A percentile compares a stretch with the other conserved stretches of the same genome.
Conservation (phyloP, 768 basidiomycete species). For the Agaricus blazei region DNA sequence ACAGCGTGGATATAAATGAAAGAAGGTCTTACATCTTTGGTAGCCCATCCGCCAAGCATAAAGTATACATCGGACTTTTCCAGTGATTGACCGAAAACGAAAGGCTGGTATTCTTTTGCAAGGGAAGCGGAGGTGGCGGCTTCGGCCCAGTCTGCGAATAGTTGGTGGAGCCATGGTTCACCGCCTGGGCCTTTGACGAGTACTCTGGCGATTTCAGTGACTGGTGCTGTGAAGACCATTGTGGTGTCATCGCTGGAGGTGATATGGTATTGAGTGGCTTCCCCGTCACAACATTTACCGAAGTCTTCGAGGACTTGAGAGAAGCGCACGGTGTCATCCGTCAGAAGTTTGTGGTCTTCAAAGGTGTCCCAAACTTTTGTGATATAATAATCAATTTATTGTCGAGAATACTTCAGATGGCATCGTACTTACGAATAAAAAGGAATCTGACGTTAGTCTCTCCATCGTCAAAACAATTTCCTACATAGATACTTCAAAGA, state of each 20-base stretch:
- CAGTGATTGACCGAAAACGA: not conserved
- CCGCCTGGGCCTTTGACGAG: not conserved
- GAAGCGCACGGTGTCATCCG: not conserved
- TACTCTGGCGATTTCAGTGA: not conserved
- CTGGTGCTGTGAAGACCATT: slow-evolving; percentile 1
- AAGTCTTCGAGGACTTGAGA: not conserved
- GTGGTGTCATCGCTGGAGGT: not conserved
- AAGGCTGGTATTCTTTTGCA: slow-evolving; percentile 5
- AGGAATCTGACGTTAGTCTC: slow-evolving; percentile 1
- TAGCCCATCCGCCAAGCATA: slow-evolving; percentile 6
- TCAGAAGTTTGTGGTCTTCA: slow-evolving; percentile 5
- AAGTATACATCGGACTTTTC: not conserved
- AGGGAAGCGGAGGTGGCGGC: not conserved
- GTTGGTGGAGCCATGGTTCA: not conserved
- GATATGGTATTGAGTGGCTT: not conserved
- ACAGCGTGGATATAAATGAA: not conserved
- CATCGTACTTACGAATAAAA: not conserved
- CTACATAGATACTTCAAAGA: slow-evolving; percentile 5
- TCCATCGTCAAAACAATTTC: not conserved
- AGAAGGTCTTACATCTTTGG: not conserved
- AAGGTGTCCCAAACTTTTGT: not conserved
- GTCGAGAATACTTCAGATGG: not conserved
- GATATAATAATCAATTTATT: not conserved
- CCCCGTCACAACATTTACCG: not conserved
- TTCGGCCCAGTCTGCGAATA: not conserved